phyloP scores from a whole-genome alignment of 129 eudicot species.

The Saussurea involucrata region DNA sequence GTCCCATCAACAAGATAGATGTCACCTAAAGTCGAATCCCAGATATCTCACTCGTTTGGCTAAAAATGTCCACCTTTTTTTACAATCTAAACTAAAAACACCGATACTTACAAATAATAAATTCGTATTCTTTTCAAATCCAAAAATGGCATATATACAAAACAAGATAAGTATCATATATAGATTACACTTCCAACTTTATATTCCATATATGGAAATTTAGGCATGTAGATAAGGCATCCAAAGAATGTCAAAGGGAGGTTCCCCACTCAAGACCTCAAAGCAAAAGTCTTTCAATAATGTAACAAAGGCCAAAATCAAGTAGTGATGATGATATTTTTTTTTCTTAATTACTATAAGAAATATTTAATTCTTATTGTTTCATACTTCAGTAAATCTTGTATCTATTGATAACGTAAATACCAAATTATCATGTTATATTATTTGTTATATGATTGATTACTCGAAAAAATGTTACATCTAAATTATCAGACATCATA shows the following conservation, averaged over 20 bases:
- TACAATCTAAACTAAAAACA: background rate
- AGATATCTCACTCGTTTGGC: background rate
- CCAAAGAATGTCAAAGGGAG: slow-evolving; percentile 20
- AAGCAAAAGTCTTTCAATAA: background rate
- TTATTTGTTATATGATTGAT: no score
- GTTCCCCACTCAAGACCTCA: slow-evolving; percentile 13
- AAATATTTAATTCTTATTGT: background rate
- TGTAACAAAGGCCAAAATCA: background rate
- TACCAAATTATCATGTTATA: background rate
- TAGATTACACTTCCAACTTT: slow-evolving; percentile 13
- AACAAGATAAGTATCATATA: slow-evolving; percentile 16
- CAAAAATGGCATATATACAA: background rate
- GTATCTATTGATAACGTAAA: background rate
- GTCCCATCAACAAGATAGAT: background rate
- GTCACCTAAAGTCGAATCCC: background rate
- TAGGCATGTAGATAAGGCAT: slow-evolving; percentile 26
- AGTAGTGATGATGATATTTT: background rate
- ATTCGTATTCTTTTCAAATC: slow-evolving; percentile 9
- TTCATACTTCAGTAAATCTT: background rate
- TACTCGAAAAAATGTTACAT: background rate
- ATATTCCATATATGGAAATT: slow-evolving; percentile 24
- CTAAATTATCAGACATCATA: background rate
- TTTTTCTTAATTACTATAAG: background rate
- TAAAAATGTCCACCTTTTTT: background rate
- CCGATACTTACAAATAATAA: no score